These are phyloP conservation scores for Nakazawaea holstii DNA, from an alignment of 805 yeast genomes.

Conservation along the genomic window DNA sequence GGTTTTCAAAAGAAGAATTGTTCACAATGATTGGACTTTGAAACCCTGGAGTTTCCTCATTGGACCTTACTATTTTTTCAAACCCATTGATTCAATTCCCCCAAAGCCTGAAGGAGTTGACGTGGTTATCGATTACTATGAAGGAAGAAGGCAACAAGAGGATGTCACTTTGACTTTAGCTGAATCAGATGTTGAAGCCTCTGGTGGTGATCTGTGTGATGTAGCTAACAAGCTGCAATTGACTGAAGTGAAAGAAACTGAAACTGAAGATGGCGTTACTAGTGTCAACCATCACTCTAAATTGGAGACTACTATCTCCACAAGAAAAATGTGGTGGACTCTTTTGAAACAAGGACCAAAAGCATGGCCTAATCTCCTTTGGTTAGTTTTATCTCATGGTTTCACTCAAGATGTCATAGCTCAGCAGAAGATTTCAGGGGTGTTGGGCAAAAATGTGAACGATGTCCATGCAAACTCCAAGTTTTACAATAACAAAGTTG, in stretches of 20 bases:
- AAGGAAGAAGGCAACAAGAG: conserved; percentile 43
- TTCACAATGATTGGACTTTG: conserved; percentile 63
- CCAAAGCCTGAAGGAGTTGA: conserved; percentile 58
- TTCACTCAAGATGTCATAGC: conserved; percentile 58
- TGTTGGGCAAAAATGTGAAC: conserved; percentile 40
- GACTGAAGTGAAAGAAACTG: conserved; percentile 18
- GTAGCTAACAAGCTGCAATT: conserved; percentile 13
- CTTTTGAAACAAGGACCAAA: conserved; percentile 40
- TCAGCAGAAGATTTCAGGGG: conserved; percentile 33
- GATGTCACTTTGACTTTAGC: conserved; percentile 11
- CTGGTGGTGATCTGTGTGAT: conserved; percentile 5
- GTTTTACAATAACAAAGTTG: conserved; percentile 66
- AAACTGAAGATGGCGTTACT: conserved; percentile 15
- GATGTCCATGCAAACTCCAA: conserved; percentile 53
- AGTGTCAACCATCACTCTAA: conserved; percentile 14
- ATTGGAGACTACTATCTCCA: conserved; percentile 24
- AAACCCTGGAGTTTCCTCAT: conserved; percentile 46
- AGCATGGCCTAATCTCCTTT: conserved; percentile 48
- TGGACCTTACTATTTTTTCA: conserved; percentile 56
- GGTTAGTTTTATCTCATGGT: conserved; percentile 52
- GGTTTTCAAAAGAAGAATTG: conserved; percentile 52
- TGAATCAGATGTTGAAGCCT: conserved; percentile 12
- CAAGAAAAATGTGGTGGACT: conserved; percentile 31
- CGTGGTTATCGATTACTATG: conserved; percentile 59
- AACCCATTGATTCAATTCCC: conserved; percentile 51